Evolutionary conservation across 352 stramenopile genomes (phyloP), one percentile per base, ranked within the genome.

Genomic region (Aphanomyces euteiches): DNA sequence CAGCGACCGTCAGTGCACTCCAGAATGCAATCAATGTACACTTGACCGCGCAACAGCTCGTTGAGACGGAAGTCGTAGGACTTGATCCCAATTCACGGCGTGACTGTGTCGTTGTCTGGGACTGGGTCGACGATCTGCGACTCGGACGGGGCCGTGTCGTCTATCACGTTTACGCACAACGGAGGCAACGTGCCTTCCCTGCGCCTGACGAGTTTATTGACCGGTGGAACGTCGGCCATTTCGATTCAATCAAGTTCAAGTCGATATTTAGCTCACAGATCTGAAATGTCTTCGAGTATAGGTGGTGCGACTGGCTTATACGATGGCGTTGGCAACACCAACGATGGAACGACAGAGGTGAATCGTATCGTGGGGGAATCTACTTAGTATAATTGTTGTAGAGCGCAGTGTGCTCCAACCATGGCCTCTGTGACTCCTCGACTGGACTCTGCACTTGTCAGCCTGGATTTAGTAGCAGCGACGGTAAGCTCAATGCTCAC

Each of bases 91-190:
- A 77, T 91, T 47, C 72, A 80, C 10, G 81, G 78, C 13, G 76
- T 90, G 34, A 77, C 73, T 10, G 73, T 88, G 15, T 63, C 66
- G 39, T 56, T 79, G 3, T 75, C 69, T 1, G 50, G 50, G 6
- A 15, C 37, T 0, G 63, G 45, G 15, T 37, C 72, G 7, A 76
- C 76, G 3, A 61, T 90, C 28, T 90, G 83, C 60, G 77, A 79
- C 19, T 34, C 67, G 0, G 36, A 73, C 4, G 77, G 78, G 10
- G 75, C 73, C 41, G 84, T 77, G 15, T 85, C 81, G 0, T 78
- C 78, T 1, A 88, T 92, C 73, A 83, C 75, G 21, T 92, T 92
- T 72, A 92, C 80, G 0, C 78, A 88, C 66, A 86, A 89, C 63
- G 81, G 82, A 4, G 84, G 84, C 10, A 64, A 88, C 56, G 38